Evolutionary conservation across 345 rosid species (phyloP), one percentile per base, ranked within the genome.

Genomic region (Cardamine chenopodiifolia): DNA sequence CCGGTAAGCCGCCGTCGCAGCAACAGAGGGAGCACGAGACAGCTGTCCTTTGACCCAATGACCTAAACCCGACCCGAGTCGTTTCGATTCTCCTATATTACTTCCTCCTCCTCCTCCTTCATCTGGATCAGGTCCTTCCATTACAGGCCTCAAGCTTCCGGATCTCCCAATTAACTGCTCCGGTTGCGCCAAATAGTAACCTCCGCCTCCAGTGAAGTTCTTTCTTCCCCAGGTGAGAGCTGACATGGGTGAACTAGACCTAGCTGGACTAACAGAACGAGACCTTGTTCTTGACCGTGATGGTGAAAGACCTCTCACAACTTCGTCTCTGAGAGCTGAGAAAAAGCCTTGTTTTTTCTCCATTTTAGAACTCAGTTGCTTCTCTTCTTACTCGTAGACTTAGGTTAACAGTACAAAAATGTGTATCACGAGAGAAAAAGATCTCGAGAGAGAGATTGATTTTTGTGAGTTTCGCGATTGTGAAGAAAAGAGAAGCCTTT

Each of bases 61-160:
- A n/a, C 98, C 93, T 49, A 90, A 14, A 40, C 88, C 85, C 71
- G 90, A 93, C 72, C 94, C 92, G 59, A 66, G 77, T 35, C 89
- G 76, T 60, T 82, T 84, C 0, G 84, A 76, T n/a, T 86, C 94
- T 52, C 85, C 84, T 1, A 73, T 19, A 45, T 66, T 87, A 6
- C 80, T 85, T 40, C 84, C 91, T 59, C 71, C 75, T 26, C 56
- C n/a, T n/a, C n/a, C 80, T 60, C 15, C 74, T 71, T 78, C 81
- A 14, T 90, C 96, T 10, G 96, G 97, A 85, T 90, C 94, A 22
- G 99, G 98, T 34, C 99, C 99, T 67, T 92, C 98, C 87, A 95
- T 89, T 7, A 82, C 87, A 2, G 95, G 97, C 78, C 91, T 83
- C 49, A 91, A 31, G 54, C 88, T 87, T 68, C 90, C 91, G 68